Evolutionary conservation across 1,284 basidiomycete species (phyloP).

Genomic region (Malassezia restricta): DNA sequence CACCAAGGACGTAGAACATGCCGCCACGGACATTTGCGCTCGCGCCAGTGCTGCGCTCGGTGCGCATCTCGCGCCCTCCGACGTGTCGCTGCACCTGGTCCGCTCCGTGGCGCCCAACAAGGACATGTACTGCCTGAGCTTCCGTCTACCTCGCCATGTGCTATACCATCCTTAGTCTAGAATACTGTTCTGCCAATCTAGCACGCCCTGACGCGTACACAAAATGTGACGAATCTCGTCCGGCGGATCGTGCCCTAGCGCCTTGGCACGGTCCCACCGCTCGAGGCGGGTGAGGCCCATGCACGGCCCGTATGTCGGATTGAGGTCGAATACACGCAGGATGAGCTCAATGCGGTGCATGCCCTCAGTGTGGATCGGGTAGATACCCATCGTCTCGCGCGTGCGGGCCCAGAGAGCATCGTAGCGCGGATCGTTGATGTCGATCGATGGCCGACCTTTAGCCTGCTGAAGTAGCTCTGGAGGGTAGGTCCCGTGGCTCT

Average conservation of each 20-base stretch:
- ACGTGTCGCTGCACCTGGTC: slow-evolving; percentile 60
- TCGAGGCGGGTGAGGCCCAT: slow-evolving; percentile 69
- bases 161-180: slow-evolving; percentile 14
- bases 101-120: slow-evolving; percentile 90
- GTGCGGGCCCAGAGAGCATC: slow-evolving; percentile 29
- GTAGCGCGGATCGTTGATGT: slow-evolving; percentile 24
- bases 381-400: slow-evolving; percentile 17
- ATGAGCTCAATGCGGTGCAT: slow-evolving; percentile 38
- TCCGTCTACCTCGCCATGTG: slow-evolving; percentile 58
- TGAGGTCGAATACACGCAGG: slow-evolving; percentile 39
- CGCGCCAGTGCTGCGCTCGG: slow-evolving; percentile 27
- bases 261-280: slow-evolving; percentile 73
- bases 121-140: slow-evolving; percentile 96
- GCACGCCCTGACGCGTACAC: slow-evolving; percentile 29
- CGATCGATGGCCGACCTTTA: slow-evolving; percentile 16
- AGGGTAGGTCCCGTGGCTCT: background rate
- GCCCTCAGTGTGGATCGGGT: slow-evolving; percentile 29
- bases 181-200: slow-evolving; percentile 7
- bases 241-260: slow-evolving; percentile 70
- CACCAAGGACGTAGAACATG: slow-evolving; percentile 56
- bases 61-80: slow-evolving; percentile 32
- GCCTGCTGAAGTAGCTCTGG: slow-evolving; percentile 4
- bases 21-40: slow-evolving; percentile 27
- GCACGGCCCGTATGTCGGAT: slow-evolving; percentile 57
- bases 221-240: slow-evolving; percentile 54